These are phyloP conservation scores for Fraxinus floribunda DNA, from an alignment of 305 asterid species.

Conservation along the genomic window DNA sequence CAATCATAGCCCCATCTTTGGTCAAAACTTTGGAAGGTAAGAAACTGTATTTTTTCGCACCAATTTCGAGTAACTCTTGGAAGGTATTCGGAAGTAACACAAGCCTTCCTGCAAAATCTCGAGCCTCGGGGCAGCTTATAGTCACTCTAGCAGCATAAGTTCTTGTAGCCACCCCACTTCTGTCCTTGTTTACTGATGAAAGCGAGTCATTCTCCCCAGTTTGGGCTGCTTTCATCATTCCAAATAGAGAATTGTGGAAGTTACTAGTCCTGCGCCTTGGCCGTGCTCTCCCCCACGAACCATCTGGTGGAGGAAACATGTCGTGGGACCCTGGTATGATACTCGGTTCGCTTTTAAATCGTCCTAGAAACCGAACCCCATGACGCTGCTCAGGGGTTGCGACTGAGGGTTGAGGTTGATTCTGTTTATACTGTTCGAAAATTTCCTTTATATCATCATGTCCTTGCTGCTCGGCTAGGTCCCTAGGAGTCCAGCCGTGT, in stretches of 20 bases:
- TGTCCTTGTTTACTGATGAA: conserved; percentile 30
- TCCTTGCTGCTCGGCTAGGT: conserved; percentile 84
- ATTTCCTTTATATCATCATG: conserved; percentile 70
- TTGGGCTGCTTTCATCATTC: conserved; percentile 56
- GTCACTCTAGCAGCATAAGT: conserved; percentile 47
- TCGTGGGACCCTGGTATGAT: conserved; percentile 40
- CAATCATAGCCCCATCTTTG: conserved; percentile 62
- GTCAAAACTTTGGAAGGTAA: conserved; percentile 42
- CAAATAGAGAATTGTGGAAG: conserved; percentile 65
- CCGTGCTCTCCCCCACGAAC: conserved; percentile 48
- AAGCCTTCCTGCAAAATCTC: conserved; percentile 56
- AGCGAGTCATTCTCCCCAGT: conserved; percentile 38
- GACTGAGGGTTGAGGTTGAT: conserved; percentile 19
- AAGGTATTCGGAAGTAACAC: conserved; percentile 55
- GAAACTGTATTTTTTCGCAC: conserved; percentile 48
- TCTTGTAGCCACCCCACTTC: background rate
- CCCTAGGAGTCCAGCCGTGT: conserved; percentile 62
- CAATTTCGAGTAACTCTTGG: conserved; percentile 48
- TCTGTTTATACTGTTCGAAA: conserved; percentile 37
- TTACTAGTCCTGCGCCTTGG: conserved; percentile 53
- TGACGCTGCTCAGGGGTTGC: conserved; percentile 40
- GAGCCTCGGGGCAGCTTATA: conserved; percentile 78
- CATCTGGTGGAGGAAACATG: conserved; percentile 33
- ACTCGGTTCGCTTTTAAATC: conserved; percentile 62
- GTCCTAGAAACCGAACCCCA: conserved; percentile 64